Evolutionary conservation across 169 alveolate genomes (phyloP), one percentile per base, ranked within the genome.

Genomic region (Theileria parva): DNA sequence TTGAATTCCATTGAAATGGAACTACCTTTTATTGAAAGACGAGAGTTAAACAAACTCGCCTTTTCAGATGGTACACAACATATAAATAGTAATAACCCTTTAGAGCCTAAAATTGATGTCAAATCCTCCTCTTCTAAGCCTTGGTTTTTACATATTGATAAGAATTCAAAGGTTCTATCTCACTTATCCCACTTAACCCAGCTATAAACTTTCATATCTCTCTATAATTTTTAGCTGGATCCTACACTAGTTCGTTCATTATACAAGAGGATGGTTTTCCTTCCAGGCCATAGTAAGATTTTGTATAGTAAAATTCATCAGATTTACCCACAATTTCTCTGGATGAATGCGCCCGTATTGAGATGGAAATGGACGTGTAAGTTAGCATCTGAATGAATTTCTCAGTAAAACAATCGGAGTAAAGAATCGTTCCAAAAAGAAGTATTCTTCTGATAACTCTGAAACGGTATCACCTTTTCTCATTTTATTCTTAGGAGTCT

Each of bases 321-420:
- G 89, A 86, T 28, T 59, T 89, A 60, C 94, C 94, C 13, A 80
- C 87, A 1, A 89, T 89, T 30, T 86, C 94, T 13, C 72, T 89
- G 76, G 94, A 86, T n/a, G 92, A 89, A 57, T 89, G 94, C 66
- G 94, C 94, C 2, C 60, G 89, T 51, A 80, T 89, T n/a, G 94
- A 89, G 57, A 86, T 86, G 92, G 88, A 89, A 34, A 85, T 85
- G 91, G 91, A 85, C 70, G 87, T 85, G 83, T 63, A 75, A 8
- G 79, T 75, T 32, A 25, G 27, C 23, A 23, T 19, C 5, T 21
- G 13, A 59, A 53, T 25, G 37, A 25, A 32, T 1, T 21, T 57
- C 59, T n/a, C 53, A 72, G 79, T 4, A 72, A 72, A 53, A 72
- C 79, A 1, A 72, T 72, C 28, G 79, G 79, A 3, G 15, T 9